phyloP scores from a whole-genome alignment of 306 rosid genomes.

The Trifolium pratense region DNA sequence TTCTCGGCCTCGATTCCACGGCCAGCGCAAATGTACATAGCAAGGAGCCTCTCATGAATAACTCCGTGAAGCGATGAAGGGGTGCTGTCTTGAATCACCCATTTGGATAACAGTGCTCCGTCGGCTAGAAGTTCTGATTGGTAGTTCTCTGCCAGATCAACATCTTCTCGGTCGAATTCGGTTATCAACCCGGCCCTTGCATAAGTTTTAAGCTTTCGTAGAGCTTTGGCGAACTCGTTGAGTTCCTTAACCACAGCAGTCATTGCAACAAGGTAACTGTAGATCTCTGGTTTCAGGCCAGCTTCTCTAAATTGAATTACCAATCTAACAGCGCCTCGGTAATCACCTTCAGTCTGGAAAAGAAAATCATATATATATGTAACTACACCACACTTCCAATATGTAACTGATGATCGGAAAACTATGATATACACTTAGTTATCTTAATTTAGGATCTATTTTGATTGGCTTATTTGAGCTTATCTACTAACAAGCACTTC shows the following conservation, averaged over 20 bases:
- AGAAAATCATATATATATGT: slow-evolving; percentile 35
- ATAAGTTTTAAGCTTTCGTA: slow-evolving; percentile 76
- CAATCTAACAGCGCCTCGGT: slow-evolving; percentile 69
- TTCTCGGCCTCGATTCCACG: slow-evolving; percentile 92
- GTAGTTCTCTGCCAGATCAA: slow-evolving; percentile 65
- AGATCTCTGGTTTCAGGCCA: slow-evolving; percentile 88
- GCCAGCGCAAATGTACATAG: slow-evolving; percentile 94
- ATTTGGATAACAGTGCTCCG: slow-evolving; percentile 72
- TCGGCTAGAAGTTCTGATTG: slow-evolving; percentile 79
- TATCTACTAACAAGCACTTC: too few species aligned
- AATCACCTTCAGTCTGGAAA: slow-evolving; percentile 78
- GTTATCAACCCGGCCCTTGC: slow-evolving; percentile 59
- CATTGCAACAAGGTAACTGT: slow-evolving; percentile 93
- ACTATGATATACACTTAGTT: background rate
- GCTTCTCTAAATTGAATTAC: slow-evolving; percentile 81
- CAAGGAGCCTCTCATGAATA: slow-evolving; percentile 93
- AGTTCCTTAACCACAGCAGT: slow-evolving; percentile 94
- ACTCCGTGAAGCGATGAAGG: slow-evolving; percentile 64
- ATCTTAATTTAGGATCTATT: background rate
- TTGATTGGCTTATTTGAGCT: too few species aligned
- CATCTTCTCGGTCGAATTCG: slow-evolving; percentile 64
- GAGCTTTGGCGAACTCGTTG: slow-evolving; percentile 79
- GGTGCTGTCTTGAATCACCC: slow-evolving; percentile 75
- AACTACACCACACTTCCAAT: slow-evolving; percentile 14
- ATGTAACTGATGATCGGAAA: background rate